Evolutionary conservation across 768 basidiomycete genomes (phyloP).

Genomic region (Tricholoma bakamatsutake): DNA sequence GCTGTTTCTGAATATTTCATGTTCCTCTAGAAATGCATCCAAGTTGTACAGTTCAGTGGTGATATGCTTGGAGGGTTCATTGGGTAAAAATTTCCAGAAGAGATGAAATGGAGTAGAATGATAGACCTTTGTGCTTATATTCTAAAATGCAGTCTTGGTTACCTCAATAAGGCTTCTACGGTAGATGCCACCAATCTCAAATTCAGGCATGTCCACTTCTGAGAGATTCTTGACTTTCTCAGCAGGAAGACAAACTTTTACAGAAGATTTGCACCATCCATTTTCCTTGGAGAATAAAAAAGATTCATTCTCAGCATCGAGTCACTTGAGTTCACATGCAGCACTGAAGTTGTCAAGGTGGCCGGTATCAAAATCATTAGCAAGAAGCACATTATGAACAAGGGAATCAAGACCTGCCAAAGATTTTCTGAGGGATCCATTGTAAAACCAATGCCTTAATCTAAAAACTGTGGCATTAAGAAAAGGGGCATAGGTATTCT

Average conservation of each 20-base stretch:
- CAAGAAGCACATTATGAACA: not conserved
- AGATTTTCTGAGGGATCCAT: constrained; percentile 1
- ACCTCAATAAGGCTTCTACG: constrained; percentile 8
- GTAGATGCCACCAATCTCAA: not conserved
- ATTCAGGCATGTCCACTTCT: not conserved
- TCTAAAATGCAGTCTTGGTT: constrained; percentile 12
- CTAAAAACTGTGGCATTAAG: constrained; percentile 1
- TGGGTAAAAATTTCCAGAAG: not conserved
- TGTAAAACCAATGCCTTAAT: not conserved
- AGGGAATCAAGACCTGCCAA: not conserved
- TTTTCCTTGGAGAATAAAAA: not conserved
- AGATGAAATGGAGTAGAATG: constrained; percentile 2
- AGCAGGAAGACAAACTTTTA: not conserved
- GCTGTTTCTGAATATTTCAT: constrained; percentile 11
- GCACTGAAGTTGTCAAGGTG: not conserved
- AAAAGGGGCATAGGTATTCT: not conserved
- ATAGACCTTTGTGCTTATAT: constrained; percentile 7
- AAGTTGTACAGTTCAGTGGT: constrained; percentile 12
- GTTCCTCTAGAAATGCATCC: constrained; percentile 10
- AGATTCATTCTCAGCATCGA: not conserved
- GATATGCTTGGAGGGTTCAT: not conserved
- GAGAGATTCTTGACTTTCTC: not conserved
- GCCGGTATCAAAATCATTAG: not conserved
- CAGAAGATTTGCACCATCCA: not conserved
- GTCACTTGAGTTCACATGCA: not conserved